Base-by-base conservation (phyloP, 2,329 filamentous ascomycete species). In the Aspergillus texensis region DNA sequence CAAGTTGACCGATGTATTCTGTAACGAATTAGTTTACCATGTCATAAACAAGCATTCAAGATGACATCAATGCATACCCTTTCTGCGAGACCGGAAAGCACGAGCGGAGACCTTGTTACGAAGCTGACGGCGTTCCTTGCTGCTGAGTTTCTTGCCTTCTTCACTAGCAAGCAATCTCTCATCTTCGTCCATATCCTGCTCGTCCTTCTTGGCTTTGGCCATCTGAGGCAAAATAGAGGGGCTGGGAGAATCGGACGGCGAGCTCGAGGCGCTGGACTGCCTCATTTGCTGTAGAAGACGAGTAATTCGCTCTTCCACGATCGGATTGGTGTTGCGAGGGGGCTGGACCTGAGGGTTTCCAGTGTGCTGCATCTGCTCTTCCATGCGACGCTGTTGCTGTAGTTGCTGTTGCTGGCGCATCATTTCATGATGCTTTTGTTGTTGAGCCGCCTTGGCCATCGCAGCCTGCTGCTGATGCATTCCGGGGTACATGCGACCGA, bases 141-240 rank as follows among this genome's bases (percentile, higher is more conserved):
- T 96, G 80, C 90, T 95, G n/a, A 99, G 86, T 84, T 97, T 97
- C 89, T 99, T 99, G 73, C 94, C 95, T 81, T 97, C 94, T 74
- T 99, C 95, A 65, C 93, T 97, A n/a, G 93, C 93, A 55, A 97
- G 84, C 11, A 97, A 84, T 69, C 92, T 87, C 84, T 98, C 95
- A 72, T 98, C 95, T 78, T 97, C 94, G 71, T 99, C 95, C 94
- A 99, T 98, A 59, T 98, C 94, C 66, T 97, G 94, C 73, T 98
- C 94, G 52, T 97, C 93, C 85, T 98, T 98, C 85, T 90, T 94
- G 67, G 87, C 81, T 67, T 89, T 90, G 57, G 90, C 84, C 70
- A 93, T 86, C 75, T 92, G 90, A 61, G 88, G 84, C n/a, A 89
- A 77, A 14, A 73, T 70, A 54, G 76, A 71, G 16, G 72, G 71